These are phyloP conservation scores for Daedalea quercina DNA, from an alignment of 768 basidiomycete genomes.

Conservation along the genomic window DNA sequence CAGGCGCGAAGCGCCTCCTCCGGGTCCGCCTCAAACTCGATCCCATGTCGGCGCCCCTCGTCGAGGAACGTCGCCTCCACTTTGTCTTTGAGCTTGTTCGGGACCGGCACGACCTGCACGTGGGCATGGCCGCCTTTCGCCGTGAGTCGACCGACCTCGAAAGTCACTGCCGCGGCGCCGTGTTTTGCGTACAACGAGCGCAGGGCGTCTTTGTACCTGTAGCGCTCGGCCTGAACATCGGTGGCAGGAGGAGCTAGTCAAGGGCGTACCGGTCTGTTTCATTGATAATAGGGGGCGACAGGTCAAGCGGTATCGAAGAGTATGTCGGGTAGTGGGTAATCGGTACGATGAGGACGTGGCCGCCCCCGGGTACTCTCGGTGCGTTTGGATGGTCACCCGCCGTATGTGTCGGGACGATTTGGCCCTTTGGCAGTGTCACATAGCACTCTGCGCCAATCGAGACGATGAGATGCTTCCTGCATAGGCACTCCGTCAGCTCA, in stretches of 20 bases:
- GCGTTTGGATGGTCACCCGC: slow-evolving; percentile 33
- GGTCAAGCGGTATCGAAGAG: slow-evolving; percentile 71
- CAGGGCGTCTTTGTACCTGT: slow-evolving; percentile 76
- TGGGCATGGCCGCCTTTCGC: slow-evolving; percentile 94
- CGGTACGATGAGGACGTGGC: slow-evolving; percentile 90
- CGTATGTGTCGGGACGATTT: slow-evolving; percentile 79
- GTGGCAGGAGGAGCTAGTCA: neutral
- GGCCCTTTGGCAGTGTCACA: slow-evolving; percentile 93
- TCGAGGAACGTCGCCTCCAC: slow-evolving; percentile 66
- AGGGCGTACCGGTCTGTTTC: slow-evolving; percentile 68
- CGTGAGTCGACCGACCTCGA: slow-evolving; percentile 81
- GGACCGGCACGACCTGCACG: slow-evolving; percentile 80
- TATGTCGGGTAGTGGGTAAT: slow-evolving; percentile 92
- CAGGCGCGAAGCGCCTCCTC: slow-evolving; percentile 50
- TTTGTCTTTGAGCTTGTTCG: slow-evolving; percentile 48
- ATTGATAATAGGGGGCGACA: slow-evolving; percentile 64
- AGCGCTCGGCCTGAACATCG: neutral
- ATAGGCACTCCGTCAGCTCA: slow-evolving; percentile 1
- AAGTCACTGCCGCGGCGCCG: slow-evolving; percentile 63
- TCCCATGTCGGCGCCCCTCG: slow-evolving; percentile 60
- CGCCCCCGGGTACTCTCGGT: slow-evolving; percentile 78
- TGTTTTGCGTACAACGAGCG: slow-evolving; percentile 65
- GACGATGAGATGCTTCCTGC: slow-evolving; percentile 93
- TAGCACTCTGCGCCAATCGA: slow-evolving; percentile 93
- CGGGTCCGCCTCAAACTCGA: slow-evolving; percentile 71